Percentiles rank a stretch among this genome's conserved stretches.
Conservation (phyloP, 371 early-diverging fungal genomes). For the Mortierella sp. region DNA sequence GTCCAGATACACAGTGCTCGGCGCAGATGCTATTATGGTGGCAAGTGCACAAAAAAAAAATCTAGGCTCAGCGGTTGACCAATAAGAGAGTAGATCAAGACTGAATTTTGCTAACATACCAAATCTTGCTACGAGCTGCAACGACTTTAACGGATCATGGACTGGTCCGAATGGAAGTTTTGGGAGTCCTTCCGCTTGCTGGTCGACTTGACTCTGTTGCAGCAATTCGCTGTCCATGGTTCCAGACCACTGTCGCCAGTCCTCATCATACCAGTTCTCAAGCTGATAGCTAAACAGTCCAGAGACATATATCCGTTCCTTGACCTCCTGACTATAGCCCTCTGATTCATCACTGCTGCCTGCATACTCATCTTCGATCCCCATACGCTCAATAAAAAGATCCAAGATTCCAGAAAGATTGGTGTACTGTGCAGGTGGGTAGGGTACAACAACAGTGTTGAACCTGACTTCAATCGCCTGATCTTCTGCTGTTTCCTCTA, state of each 20-base stretch:
- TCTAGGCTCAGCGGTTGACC: background rate
- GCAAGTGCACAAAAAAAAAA: background rate
- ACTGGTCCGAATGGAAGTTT: slow-evolving; percentile 74
- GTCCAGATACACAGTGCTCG: slow-evolving; percentile 65
- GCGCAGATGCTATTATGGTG: slow-evolving; percentile 59
- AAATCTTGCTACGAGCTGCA: slow-evolving; percentile 74
- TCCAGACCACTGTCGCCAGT: slow-evolving; percentile 63
- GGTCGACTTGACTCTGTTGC: background rate
- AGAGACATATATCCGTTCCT: slow-evolving; percentile 56
- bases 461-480: slow-evolving; percentile 68
- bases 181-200: slow-evolving; percentile 13
- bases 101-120: slow-evolving; percentile 14
- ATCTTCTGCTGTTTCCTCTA: slow-evolving; percentile 42
- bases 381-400: slow-evolving; percentile 66
- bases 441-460: slow-evolving; percentile 70
- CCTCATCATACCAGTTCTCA: slow-evolving; percentile 63
- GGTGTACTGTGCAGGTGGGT: slow-evolving; percentile 68
- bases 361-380: slow-evolving; percentile 55
- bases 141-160: slow-evolving; percentile 76
- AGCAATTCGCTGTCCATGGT: background rate
- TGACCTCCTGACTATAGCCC: slow-evolving; percentile 30
- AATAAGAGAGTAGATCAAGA: background rate
- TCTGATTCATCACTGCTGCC: slow-evolving; percentile 12
- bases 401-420: slow-evolving; percentile 70
- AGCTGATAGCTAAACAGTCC: slow-evolving; percentile 66